Evolutionary conservation across 306 rosid species (phyloP).

Genomic region (Inga laurina): DNA sequence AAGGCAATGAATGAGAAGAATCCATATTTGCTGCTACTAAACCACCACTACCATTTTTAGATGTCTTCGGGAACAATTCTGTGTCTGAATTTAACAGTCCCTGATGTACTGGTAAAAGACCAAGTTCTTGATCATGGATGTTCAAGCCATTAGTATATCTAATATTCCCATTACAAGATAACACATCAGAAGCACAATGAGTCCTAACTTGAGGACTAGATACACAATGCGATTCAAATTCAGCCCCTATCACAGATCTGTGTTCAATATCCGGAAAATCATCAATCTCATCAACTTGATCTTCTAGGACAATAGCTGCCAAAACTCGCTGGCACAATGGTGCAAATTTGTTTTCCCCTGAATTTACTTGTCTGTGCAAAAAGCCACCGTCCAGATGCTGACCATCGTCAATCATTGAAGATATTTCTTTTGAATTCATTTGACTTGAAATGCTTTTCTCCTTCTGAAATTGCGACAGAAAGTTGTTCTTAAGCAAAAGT

Average conservation of each 20-base stretch:
- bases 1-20: constrained; percentile 42
- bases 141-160: constrained; percentile 32
- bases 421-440: constrained; percentile 32
- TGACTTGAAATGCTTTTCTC: constrained; percentile 41
- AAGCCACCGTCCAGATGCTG: constrained; percentile 34
- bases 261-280: constrained; percentile 46
- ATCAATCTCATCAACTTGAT: constrained; percentile 54
- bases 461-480: constrained; percentile 44
- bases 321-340: constrained; percentile 81
- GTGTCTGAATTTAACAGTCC: constrained; percentile 35
- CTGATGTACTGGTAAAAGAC: constrained; percentile 36
- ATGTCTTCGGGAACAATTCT: constrained; percentile 39
- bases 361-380: constrained; percentile 42
- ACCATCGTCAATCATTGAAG: constrained; percentile 43
- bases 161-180: constrained; percentile 59
- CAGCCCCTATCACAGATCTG: constrained; percentile 36
- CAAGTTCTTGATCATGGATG: constrained; percentile 37
- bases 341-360: constrained; percentile 45
- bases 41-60: constrained; percentile 53
- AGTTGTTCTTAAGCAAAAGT: constrained; percentile 38
- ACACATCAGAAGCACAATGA: constrained; percentile 38
- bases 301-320: constrained; percentile 75
- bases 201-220: constrained; percentile 32
- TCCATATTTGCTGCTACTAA: constrained; percentile 31
- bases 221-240: constrained; percentile 30